Evolutionary conservation across 441 rosid genomes (phyloP), one percentile per base, ranked within the genome.

Genomic region (Brassica hybrid): DNA sequence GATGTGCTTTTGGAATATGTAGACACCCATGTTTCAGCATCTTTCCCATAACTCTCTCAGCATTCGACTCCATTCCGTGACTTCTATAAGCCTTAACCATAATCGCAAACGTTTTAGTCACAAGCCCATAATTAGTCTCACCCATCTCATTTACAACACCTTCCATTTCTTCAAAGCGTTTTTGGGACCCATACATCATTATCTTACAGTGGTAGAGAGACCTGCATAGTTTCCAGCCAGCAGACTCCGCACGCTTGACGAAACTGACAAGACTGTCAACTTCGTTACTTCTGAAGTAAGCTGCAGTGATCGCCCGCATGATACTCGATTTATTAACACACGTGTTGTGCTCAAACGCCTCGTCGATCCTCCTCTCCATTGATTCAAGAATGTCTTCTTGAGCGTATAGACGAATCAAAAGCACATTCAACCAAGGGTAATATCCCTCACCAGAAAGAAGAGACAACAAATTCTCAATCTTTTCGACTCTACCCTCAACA

Each of bases 151-250:
- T 27, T 45, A 90, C 86, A 62, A 88, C 92, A 69, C 80, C 73
- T 83, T 91, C 97, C 96, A 94, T 91, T 81, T 94, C 97, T 80
- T 76, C 79, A 76, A 89, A 74, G 12, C 89, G 90, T 65, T 80
- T 86, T 45, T 89, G 86, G 17, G 81, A 76, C 67, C 83, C 90
- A 80, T 87, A 94, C 95, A 92, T 80, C 13, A 84, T 61, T 88
- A 94, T 88, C 88, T 87, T 84, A 73, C 97, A 80, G 72, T 91
- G 97, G 70, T 86, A 91, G 11, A 90, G 79, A 64, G 93, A 85
- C 61, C 88, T 84, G 75, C 96, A 88, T n/a, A 89, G 82, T 78
- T 78, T 90, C 97, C 98, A 94, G 7, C 89, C 94, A 62, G 92
- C 92, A 75, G 65, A 69, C 78, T 90, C 92, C 0, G 98, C 96